Evolutionary conservation across 495 filamentous ascomycete genomes (phyloP), one percentile per base, ranked within the genome.

Genomic region (Trichoderma virens): DNA sequence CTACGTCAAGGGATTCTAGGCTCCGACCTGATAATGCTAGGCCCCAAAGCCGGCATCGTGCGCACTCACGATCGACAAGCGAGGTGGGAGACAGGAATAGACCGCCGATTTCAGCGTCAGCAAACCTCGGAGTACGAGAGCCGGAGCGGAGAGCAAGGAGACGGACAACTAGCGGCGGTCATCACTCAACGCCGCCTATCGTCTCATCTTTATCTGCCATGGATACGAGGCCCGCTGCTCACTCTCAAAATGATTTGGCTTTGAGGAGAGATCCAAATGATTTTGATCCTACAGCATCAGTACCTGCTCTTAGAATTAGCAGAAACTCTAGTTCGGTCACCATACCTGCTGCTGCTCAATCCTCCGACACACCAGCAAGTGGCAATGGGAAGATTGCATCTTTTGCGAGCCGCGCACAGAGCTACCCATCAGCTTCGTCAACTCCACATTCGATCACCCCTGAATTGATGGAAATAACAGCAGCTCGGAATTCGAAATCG

Each of bases 191-290:
- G 35, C 16, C 30, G 30, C 78, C 80, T 1, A 64, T 71, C 9
- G 70, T 74, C 27, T 66, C 75, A 5, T 67, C 77, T 3, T 73
- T 79, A 41, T 65, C 72, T 18, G 76, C 80, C 45, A 67, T 72
- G 13, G 78, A 78, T 7, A 62, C 72, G 31, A 75, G 74, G 59
- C 76, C 79, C 61, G 78, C 80, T 60, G 73, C 80, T 16, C 77
- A 81, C 32, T 88, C 87, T 41, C 79, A 82, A 59, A 87, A 84
- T 9, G 88, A 91, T 67, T 73, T 89, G 2, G 76, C 74, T n/a
- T 69, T 79, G 20, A 70, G 79, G 20, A 70, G 79, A 65, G 71
- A 81, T 13, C 67, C 63, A 23, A 78, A 74, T 14, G 73, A 74
- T 14, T 68, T 72, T n/a, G 71, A 71, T 7, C 56, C 72, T 60